phyloP scores from a whole-genome alignment of 495 filamentous ascomycete genomes.

The Rusavskia elegans region DNA sequence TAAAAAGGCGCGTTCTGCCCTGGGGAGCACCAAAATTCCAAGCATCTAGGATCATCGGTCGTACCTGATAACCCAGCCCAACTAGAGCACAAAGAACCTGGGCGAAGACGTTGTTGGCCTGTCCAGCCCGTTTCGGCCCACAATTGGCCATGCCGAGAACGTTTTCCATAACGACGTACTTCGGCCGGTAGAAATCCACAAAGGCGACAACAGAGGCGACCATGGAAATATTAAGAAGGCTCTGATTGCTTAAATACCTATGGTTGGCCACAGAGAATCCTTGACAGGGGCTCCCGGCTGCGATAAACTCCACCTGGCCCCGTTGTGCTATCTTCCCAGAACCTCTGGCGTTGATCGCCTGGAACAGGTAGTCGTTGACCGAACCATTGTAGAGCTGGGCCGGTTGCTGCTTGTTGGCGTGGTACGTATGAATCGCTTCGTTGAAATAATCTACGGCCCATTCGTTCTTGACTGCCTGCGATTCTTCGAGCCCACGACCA shows the following conservation, averaged over 20 bases:
- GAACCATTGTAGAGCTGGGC: constrained; percentile 43
- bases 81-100: constrained; percentile 54
- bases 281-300: constrained; percentile 57
- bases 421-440: constrained; percentile 50
- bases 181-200: constrained; percentile 56
- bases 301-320: constrained; percentile 51
- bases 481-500: constrained; percentile 58
- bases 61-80: constrained; percentile 55
- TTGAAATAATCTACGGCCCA: constrained; percentile 49
- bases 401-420: constrained; percentile 34
- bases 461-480: constrained; percentile 41
- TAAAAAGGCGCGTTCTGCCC: constrained; percentile 44
- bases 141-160: constrained; percentile 40
- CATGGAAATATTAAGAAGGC: constrained; percentile 48
- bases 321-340: constrained; percentile 29
- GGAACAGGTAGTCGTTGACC: constrained; percentile 46
- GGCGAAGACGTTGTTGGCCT: constrained; percentile 39
- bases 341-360: constrained; percentile 35
- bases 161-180: constrained; percentile 60
- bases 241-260: constrained; percentile 27
- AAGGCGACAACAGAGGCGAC: constrained; percentile 58
- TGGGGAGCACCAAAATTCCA: constrained; percentile 54
- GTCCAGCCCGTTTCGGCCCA: constrained; percentile 15
- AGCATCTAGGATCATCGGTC: constrained; percentile 45
- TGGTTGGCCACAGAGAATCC: constrained; percentile 50